phyloP scores from a whole-genome alignment of 2,329 filamentous ascomycete species.

The Rutstroemia sp. region DNA sequence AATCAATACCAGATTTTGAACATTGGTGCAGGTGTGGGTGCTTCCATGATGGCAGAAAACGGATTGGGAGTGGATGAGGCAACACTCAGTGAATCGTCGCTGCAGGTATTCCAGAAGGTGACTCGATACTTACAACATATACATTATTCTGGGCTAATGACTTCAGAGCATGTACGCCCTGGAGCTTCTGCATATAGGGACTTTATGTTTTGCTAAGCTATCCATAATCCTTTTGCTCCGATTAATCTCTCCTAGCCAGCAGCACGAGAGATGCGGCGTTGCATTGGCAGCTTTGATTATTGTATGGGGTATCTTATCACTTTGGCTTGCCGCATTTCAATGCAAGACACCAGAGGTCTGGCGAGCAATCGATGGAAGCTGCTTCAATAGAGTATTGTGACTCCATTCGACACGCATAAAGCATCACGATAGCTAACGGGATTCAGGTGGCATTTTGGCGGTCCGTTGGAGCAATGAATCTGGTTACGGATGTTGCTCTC shows the following conservation, averaged over 20 bases:
- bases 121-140: too few species aligned
- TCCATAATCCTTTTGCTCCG: background rate
- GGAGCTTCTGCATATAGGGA: background rate
- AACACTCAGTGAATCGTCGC: background rate
- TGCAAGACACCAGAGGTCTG: background rate
- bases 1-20: background rate
- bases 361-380: background rate
- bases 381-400: background rate
- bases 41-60: background rate
- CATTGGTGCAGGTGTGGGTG: background rate
- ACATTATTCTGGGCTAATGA: background rate
- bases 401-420: background rate
- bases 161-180: background rate
- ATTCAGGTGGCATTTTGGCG: background rate
- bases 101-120: background rate
- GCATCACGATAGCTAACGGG: background rate
- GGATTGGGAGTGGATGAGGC: background rate
- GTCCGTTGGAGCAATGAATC: background rate
- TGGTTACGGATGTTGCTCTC: background rate
- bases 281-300: background rate
- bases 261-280: background rate
- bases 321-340: background rate
- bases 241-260: background rate
- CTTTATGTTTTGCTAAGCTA: background rate
- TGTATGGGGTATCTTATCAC: background rate